A percentile compares a stretch with the other conserved stretches of the same genome.
Evolutionary conservation across 225 moss, liverwort and hornwort genomes (phyloP).

Genomic region (Ulota crispa): DNA sequence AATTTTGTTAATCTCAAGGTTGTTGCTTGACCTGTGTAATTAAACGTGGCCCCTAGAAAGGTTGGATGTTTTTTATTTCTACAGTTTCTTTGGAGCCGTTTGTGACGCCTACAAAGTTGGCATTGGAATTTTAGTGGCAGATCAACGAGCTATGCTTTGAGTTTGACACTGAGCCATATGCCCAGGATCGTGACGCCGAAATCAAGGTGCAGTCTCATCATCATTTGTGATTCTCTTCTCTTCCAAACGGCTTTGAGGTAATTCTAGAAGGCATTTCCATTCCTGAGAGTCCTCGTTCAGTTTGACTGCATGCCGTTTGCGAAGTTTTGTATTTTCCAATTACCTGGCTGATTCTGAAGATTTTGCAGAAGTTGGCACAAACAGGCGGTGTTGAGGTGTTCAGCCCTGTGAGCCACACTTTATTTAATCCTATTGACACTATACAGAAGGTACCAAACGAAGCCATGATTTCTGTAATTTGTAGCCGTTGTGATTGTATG

Average conservation of each 20-base stretch:
- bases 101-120: background rate
- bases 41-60: too few relatives aligned
- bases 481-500: background rate
- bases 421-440: slow-evolving; percentile 70
- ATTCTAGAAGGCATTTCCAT: background rate
- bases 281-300: background rate
- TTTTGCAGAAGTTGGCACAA: slow-evolving; percentile 58
- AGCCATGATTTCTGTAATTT: background rate
- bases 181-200: slow-evolving; percentile 69
- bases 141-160: slow-evolving; percentile 87
- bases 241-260: background rate
- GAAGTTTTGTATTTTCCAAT: background rate
- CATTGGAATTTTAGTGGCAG: slow-evolving; percentile 69
- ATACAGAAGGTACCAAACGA: slow-evolving; percentile 44
- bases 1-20: background rate
- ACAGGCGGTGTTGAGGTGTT: slow-evolving; percentile 62
- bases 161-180: slow-evolving; percentile 89
- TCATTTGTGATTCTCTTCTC: background rate
- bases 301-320: background rate
- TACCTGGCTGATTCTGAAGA: background rate
- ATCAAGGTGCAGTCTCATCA: slow-evolving; percentile 55
- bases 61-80: background rate
- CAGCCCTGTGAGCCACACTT: slow-evolving; percentile 82
- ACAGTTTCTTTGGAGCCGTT: background rate
- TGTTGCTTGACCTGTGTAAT: background rate